These are phyloP conservation scores for Solanum tacnaense DNA, from an alignment of 257 asterid species.

Conservation along the genomic window DNA sequence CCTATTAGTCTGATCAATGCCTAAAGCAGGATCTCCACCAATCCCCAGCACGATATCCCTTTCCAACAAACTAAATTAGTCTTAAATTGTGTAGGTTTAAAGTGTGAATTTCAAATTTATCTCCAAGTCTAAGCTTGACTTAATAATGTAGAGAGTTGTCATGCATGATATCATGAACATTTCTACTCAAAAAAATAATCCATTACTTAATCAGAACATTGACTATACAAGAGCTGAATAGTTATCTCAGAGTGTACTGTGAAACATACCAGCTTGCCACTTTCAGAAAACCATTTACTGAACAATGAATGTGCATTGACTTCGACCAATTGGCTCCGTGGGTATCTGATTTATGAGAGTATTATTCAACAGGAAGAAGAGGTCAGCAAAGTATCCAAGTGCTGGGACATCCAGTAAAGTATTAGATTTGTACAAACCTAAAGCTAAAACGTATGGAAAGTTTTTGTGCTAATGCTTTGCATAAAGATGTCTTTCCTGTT, in stretches of 20 bases:
- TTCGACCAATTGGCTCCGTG: conserved; percentile 85
- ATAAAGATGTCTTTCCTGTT: conserved; percentile 95
- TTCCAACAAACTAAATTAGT: neutral
- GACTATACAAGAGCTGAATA: neutral
- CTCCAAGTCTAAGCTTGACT: neutral
- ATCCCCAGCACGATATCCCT: neutral
- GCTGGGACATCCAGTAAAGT: neutral
- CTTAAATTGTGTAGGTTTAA: neutral
- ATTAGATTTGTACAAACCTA: conserved; percentile 35
- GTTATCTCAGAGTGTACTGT: neutral
- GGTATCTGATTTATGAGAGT: conserved; percentile 42
- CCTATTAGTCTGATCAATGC: neutral
- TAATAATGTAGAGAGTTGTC: neutral
- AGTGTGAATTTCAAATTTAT: neutral
- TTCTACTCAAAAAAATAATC: neutral
- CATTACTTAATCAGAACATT: neutral
- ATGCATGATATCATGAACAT: neutral
- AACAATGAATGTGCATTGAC: conserved; percentile 97
- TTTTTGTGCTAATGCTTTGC: conserved; percentile 96
- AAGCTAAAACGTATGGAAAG: conserved; percentile 78
- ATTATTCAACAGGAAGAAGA: neutral
- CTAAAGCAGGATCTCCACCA: neutral
- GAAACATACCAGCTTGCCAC: conserved; percentile 87
- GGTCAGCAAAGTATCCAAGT: neutral
- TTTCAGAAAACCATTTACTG: conserved; percentile 99